phyloP scores from a whole-genome alignment of 345 rosid genomes.

The Alliaria petiolata region DNA sequence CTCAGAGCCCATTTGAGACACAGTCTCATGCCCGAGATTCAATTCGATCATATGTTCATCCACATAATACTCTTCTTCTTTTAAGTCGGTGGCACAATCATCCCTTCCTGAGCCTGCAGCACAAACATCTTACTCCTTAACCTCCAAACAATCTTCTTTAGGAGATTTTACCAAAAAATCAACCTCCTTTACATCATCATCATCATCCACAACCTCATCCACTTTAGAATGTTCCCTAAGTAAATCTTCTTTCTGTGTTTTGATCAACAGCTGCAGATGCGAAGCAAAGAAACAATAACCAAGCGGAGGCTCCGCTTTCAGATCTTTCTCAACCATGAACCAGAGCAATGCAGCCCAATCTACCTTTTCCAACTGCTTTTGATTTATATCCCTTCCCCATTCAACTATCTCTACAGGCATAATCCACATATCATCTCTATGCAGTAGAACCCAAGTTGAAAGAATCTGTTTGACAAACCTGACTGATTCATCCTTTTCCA shows the following conservation, averaged over 20 bases:
- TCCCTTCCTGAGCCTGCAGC: conserved; percentile 36
- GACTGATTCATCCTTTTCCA: conserved; percentile 47
- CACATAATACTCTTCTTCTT: conserved; percentile 35
- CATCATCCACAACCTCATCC: conserved; percentile 19
- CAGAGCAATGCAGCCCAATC: conserved; percentile 79
- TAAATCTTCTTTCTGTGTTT: conserved; percentile 26
- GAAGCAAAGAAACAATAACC: conserved; percentile 81
- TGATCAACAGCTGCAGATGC: conserved; percentile 75
- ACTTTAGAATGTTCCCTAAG: not conserved
- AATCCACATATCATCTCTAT: conserved; percentile 71
- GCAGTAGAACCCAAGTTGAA: conserved; percentile 62
- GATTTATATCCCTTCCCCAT: conserved; percentile 41
- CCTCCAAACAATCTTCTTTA: conserved; percentile 34
- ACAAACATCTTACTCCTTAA: conserved; percentile 43
- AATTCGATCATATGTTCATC: conserved; percentile 64
- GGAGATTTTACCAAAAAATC: conserved; percentile 34
- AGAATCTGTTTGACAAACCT: conserved; percentile 55
- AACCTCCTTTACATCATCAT: conserved; percentile 40
- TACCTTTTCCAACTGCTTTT: conserved; percentile 62
- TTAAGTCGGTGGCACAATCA: conserved; percentile 34
- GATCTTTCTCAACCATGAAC: conserved; percentile 88
- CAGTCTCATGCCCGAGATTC: conserved; percentile 55
- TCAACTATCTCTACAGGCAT: conserved; percentile 59
- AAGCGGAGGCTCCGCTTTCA: conserved; percentile 38
- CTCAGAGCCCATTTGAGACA: conserved; percentile 23